Conservation (phyloP, 352 stramenopile species). For the Phytophthora hybrid region DNA sequence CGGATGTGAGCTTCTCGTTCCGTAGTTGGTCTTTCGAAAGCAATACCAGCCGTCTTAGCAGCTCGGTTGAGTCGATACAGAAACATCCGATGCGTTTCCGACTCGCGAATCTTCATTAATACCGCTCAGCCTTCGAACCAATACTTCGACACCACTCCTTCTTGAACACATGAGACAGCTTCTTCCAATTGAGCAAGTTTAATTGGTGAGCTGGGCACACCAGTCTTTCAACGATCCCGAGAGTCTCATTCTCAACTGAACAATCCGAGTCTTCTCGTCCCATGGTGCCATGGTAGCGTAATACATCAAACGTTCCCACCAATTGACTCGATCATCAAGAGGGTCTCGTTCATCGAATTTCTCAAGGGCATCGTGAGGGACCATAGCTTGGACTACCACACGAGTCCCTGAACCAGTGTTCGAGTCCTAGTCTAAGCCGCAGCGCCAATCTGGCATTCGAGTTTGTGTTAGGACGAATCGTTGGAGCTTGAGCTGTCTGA, state of each 20-base stretch:
- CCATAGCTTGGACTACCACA: too few species aligned
- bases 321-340: constrained; percentile 1
- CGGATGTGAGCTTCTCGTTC: not conserved
- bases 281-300: constrained; percentile 3
- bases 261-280: not conserved
- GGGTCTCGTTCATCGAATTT: not conserved
- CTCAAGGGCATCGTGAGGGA: too few species aligned
- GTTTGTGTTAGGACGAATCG: too few species aligned
- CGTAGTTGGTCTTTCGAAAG: not conserved
- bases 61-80: not conserved
- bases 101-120: not conserved
- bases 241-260: not conserved
- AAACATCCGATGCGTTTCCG: not conserved
- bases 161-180: too few species aligned
- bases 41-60: not conserved
- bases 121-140: not conserved
- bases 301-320: constrained; percentile 14
- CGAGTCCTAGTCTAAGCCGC: too few species aligned
- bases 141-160: not conserved
- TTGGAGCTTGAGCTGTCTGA: too few species aligned
- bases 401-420: too few species aligned
- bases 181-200: not conserved
- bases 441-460: too few species aligned
- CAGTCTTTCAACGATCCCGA: not conserved
- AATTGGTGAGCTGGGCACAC: not conserved